These are phyloP conservation scores for Pseudoscleropodium purum DNA, from an alignment of 225 moss, liverwort and hornwort genomes.

Conservation along the genomic window DNA sequence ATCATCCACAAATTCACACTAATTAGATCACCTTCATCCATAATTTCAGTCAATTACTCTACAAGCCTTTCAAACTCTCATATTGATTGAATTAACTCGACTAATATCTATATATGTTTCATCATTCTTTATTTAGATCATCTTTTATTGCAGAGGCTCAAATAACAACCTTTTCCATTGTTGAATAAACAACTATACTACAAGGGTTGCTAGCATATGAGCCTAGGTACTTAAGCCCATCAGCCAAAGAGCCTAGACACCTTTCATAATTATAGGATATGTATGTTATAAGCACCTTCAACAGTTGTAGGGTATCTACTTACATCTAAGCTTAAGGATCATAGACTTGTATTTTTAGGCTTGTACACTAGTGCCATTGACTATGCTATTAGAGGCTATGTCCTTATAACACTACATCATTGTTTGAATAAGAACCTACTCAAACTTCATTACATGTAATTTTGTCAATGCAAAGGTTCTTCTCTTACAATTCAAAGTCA, in stretches of 20 bases:
- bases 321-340: not conserved
- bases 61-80: rapidly evolving
- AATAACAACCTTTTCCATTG: not conserved
- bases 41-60: not conserved
- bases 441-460: not conserved
- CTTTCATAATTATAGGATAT: too few species aligned
- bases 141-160: not conserved
- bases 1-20: not conserved
- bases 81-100: not conserved
- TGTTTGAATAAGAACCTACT: not conserved
- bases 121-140: not conserved
- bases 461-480: not conserved
- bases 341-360: not conserved
- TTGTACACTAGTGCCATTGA: rapidly evolving
- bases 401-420: not conserved
- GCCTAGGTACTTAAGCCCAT: too few species aligned
- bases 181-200: not conserved
- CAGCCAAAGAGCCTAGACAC: not conserved
- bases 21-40: not conserved
- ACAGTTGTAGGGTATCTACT: too few species aligned
- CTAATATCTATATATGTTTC: rapidly evolving
- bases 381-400: rapidly evolving
- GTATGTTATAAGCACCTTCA: too few species aligned
- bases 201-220: rapidly evolving
- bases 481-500: rapidly evolving